A percentile compares a stretch with the other conserved stretches of the same genome.
These are phyloP conservation scores for Oryza glaberrima DNA, from an alignment of 176 grass and related monocot species.

Conservation along the genomic window DNA sequence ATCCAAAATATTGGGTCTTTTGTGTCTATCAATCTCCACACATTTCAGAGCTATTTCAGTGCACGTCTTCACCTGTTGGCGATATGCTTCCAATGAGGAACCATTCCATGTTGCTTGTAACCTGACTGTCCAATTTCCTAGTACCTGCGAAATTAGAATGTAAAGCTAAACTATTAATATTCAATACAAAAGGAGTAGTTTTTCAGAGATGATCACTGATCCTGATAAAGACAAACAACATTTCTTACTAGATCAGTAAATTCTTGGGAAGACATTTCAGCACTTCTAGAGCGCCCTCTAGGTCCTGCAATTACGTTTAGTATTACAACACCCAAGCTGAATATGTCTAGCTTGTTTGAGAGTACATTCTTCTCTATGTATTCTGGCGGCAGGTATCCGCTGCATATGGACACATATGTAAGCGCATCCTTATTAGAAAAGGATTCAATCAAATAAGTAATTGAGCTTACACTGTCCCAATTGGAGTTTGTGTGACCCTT, in stretches of 20 bases:
- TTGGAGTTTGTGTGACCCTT: neutral
- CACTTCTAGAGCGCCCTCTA: neutral
- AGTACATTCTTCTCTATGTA: neutral
- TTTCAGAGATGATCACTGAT: too few relatives aligned
- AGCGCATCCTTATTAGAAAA: neutral
- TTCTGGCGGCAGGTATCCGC: neutral
- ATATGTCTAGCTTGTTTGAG: neutral
- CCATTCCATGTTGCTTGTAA: neutral
- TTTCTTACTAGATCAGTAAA: neutral
- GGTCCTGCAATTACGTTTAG: neutral
- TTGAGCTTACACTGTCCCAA: neutral
- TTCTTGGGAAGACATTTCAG: neutral
- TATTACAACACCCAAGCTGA: constrained; percentile 5
- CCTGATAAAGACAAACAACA: too few relatives aligned
- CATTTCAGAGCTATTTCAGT: constrained; percentile 24
- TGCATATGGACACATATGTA: neutral
- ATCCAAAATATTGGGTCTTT: constrained; percentile 11
- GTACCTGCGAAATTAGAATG: neutral
- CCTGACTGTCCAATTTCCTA: neutral
- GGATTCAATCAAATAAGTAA: neutral
- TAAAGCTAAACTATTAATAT: neutral
- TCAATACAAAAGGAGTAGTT: too few relatives aligned
- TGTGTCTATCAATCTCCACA: neutral
- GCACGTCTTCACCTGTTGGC: constrained; percentile 15
- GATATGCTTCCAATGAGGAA: constrained; percentile 14